A percentile compares a stretch with the other conserved stretches of the same genome.
Evolutionary conservation across 2,329 filamentous ascomycete genomes (phyloP).

Genomic region (Teratosphaeriaceae sp.): DNA sequence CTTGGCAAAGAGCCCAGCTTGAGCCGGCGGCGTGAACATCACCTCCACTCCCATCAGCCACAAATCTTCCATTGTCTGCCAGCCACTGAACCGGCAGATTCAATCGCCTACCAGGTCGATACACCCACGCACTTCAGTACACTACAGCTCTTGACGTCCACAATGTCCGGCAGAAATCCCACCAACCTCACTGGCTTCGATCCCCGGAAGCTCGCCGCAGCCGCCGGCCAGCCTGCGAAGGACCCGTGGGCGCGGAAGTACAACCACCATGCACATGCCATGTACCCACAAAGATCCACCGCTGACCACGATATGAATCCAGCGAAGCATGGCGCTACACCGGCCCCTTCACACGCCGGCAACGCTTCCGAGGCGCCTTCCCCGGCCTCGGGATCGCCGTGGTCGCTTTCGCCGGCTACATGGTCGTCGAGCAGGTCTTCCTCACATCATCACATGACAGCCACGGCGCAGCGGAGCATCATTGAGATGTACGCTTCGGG

Average conservation of each 20-base stretch:
- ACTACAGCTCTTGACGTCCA: no score
- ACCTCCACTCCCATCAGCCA: no score
- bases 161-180: no score
- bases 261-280: no score
- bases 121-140: no score
- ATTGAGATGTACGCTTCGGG: no score
- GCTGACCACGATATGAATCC: constrained; percentile 10
- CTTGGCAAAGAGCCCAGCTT: no score
- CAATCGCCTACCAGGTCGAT: no score
- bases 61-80: no score
- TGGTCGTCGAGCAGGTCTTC: constrained; percentile 84
- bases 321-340: constrained; percentile 96
- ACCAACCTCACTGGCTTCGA: constrained; percentile 92
- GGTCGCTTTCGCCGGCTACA: constrained; percentile 85
- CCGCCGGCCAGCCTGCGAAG: constrained; percentile 55
- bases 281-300: no score
- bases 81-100: no score
- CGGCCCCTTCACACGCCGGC: constrained; percentile 78
- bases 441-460: constrained; percentile 53
- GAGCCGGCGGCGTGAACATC: no score
- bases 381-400: constrained; percentile 89
- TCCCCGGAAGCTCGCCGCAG: constrained; percentile 68
- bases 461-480: constrained; percentile 19
- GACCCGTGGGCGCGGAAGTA: constrained; percentile 63
- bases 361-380: constrained; percentile 80